Evolutionary conservation across 345 rosid species (phyloP).

Genomic region (Pelargonium nanum): DNA sequence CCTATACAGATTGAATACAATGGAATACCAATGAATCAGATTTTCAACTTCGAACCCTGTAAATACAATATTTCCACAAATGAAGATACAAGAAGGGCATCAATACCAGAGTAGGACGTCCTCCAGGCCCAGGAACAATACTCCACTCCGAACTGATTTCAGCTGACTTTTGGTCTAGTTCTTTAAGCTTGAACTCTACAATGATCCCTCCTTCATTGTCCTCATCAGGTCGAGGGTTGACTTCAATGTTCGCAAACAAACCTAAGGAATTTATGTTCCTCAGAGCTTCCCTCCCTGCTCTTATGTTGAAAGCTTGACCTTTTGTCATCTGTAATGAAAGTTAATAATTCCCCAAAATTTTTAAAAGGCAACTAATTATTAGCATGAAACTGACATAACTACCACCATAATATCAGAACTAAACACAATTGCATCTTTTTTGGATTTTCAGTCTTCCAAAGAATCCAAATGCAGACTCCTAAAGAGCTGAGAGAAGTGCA

Average conservation of each 20-base stretch:
- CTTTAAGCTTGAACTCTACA: slow-evolving; percentile 96
- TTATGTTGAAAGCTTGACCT: slow-evolving; percentile 85
- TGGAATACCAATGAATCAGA: slow-evolving; percentile 1
- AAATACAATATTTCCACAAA: neutral
- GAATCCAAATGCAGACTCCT: neutral
- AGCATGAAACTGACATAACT: neutral
- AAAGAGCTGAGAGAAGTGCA: neutral
- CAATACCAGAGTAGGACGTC: slow-evolving; percentile 79
- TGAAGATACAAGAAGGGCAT: neutral
- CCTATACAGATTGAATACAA: slow-evolving; percentile 26
- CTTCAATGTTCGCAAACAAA: slow-evolving; percentile 88
- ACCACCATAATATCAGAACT: neutral
- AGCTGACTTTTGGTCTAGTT: slow-evolving; percentile 93
- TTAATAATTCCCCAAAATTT: slow-evolving; percentile 3
- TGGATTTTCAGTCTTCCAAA: neutral
- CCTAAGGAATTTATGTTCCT: slow-evolving; percentile 76
- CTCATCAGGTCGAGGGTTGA: slow-evolving; percentile 93
- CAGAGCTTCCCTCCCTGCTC: slow-evolving; percentile 88
- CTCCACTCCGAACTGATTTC: slow-evolving; percentile 99
- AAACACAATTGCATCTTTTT: neutral
- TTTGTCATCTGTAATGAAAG: slow-evolving; percentile 53
- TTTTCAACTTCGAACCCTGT: neutral
- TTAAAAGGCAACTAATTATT: slow-evolving; percentile 1
- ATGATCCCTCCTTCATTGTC: slow-evolving; percentile 92
- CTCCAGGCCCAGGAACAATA: slow-evolving; percentile 98